Conservation (phyloP, 2,329 filamentous ascomycete genomes). For the Cryphonectria carpinicola region DNA sequence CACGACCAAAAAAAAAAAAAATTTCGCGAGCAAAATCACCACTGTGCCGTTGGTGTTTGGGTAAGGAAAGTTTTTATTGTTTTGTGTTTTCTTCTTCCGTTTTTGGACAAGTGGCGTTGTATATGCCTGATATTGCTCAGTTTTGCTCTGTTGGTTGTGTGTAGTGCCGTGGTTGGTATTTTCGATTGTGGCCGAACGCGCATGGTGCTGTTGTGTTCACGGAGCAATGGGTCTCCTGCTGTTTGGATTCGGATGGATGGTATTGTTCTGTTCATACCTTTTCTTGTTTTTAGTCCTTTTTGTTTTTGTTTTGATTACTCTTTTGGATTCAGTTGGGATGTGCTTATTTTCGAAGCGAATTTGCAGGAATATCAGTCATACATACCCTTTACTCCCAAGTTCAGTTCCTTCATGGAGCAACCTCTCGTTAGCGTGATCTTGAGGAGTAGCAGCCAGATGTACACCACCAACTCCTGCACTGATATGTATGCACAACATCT, state of each 20-base stretch:
- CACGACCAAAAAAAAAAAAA: neutral
- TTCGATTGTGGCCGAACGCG: neutral
- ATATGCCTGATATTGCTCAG: neutral
- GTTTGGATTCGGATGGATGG: neutral
- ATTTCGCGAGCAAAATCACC: neutral
- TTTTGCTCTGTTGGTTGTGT: neutral
- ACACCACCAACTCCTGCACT: neutral
- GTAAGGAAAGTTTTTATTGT: neutral
- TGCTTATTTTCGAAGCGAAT: neutral
- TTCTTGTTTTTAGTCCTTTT: neutral
- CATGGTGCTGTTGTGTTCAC: neutral
- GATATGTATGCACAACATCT: neutral
- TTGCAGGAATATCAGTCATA: constrained; percentile 10
- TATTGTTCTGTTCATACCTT: neutral
- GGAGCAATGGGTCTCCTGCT: neutral
- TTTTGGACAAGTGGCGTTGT: constrained; percentile 16
- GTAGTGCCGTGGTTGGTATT: neutral
- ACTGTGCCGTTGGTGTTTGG: constrained; percentile 12
- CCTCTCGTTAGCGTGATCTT: neutral
- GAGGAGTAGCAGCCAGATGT: neutral
- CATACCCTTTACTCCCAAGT: constrained; percentile 9
- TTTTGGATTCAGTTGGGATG: neutral
- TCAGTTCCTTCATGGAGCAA: neutral
- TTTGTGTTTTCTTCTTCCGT: neutral
- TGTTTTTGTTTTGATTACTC: neutral